phyloP scores from a whole-genome alignment of 805 yeast species.

The Starmerella asiatica region DNA sequence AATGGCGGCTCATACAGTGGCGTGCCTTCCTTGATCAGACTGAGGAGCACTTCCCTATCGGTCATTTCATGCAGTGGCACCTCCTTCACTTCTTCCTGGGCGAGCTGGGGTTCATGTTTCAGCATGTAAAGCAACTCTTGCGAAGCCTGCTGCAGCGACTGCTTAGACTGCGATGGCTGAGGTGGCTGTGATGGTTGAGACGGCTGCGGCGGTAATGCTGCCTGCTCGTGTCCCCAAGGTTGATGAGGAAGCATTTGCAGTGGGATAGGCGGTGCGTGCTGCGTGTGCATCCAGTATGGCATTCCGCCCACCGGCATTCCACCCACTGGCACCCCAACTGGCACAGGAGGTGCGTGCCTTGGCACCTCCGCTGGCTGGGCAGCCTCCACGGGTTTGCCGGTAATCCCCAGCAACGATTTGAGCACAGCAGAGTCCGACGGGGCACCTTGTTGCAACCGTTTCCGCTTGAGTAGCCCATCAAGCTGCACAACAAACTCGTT shows the following conservation, averaged over 20 bases:
- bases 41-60: slow-evolving; percentile 21
- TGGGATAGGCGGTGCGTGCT: no score
- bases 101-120: neutral
- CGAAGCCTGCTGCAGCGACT: neutral
- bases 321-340: neutral
- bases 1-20: slow-evolving; percentile 6
- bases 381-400: neutral
- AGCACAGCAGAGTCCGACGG: slow-evolving; percentile 24
- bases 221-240: neutral
- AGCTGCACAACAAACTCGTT: neutral
- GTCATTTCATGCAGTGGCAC: neutral
- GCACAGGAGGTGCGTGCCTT: no score
- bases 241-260: no score
- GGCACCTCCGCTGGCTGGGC: no score
- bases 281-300: neutral
- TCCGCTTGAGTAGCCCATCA: neutral
- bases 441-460: slow-evolving; percentile 12
- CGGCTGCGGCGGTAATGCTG: neutral
- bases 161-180: neutral
- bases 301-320: neutral
- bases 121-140: neutral
- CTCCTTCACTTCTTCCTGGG: no score
- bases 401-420: slow-evolving; percentile 24
- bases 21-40: slow-evolving; percentile 20
- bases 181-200: neutral